A percentile compares a stretch with the other conserved stretches of the same genome.
These are phyloP conservation scores for Leucocoprinus birnbaumii DNA, from an alignment of 768 basidiomycete genomes.

Conservation along the genomic window DNA sequence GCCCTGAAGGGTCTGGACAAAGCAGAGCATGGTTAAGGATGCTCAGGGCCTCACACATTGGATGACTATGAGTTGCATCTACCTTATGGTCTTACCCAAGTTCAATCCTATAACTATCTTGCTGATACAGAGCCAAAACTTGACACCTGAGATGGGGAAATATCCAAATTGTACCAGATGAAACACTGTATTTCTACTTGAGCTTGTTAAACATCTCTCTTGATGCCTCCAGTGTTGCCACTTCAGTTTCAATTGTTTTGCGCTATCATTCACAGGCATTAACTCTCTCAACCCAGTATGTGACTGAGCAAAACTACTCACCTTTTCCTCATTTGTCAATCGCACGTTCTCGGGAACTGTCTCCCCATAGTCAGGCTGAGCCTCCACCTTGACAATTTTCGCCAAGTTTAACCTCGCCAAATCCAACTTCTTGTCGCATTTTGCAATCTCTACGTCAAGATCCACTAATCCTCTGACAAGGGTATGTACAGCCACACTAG, in stretches of 20 bases:
- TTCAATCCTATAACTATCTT: too few species aligned
- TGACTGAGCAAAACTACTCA: slow-evolving; percentile 28
- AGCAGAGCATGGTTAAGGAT: too few species aligned
- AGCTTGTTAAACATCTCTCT: slow-evolving; percentile 14
- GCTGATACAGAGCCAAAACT: too few species aligned
- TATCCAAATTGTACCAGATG: too few species aligned
- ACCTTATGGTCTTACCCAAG: too few species aligned
- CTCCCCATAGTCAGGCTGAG: slow-evolving; percentile 72
- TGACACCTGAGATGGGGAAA: too few species aligned
- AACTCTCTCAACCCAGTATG: background rate
- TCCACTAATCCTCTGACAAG: slow-evolving; percentile 94
- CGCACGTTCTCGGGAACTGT: slow-evolving; percentile 82
- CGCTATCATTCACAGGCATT: background rate
- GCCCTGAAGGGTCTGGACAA: too few species aligned
- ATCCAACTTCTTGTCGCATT: slow-evolving; percentile 87
- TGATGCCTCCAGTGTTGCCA: slow-evolving; percentile 14
- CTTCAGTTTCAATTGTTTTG: slow-evolving; percentile 12
- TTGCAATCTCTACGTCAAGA: slow-evolving; percentile 81
- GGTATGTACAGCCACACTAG: slow-evolving; percentile 74
- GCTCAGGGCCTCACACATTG: too few species aligned
- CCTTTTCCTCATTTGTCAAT: slow-evolving; percentile 78
- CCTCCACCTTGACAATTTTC: slow-evolving; percentile 73
- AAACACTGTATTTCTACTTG: slow-evolving; percentile 13
- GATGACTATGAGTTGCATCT: too few species aligned
- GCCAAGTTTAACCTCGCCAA: slow-evolving; percentile 65